Percentiles rank a stretch among this genome's conserved stretches.
These are phyloP conservation scores for Pholiota molesta DNA, from an alignment of 768 basidiomycete species.

Conservation along the genomic window DNA sequence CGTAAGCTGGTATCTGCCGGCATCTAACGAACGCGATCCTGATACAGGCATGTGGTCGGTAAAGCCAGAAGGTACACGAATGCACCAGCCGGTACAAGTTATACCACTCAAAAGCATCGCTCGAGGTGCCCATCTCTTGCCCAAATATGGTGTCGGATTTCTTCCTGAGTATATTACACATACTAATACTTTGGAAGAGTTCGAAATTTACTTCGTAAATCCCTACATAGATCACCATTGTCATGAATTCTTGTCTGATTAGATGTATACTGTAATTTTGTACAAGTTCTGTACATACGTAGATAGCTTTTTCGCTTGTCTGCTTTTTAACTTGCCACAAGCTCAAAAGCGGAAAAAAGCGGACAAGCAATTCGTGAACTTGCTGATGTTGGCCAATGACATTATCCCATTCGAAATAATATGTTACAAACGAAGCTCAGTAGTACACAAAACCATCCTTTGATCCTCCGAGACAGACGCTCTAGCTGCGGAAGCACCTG, in stretches of 20 bases:
- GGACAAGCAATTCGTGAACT: too few relatives aligned
- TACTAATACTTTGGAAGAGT: slow-evolving; percentile 26
- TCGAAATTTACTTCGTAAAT: slow-evolving; percentile 32
- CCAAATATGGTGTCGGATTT: slow-evolving; percentile 24
- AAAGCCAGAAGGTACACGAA: slow-evolving; percentile 17
- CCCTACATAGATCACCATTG: slow-evolving; percentile 35
- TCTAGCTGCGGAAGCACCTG: too few relatives aligned
- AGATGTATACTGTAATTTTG: neutral
- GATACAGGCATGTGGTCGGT: slow-evolving; percentile 38
- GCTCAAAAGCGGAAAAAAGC: too few relatives aligned
- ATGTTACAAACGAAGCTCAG: too few relatives aligned
- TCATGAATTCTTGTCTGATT: slow-evolving; percentile 22
- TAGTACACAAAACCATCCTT: too few relatives aligned
- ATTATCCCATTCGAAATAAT: too few relatives aligned
- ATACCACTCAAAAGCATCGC: slow-evolving; percentile 28
- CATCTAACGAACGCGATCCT: slow-evolving; percentile 19
- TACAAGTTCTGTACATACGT: too few relatives aligned
- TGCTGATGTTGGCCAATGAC: too few relatives aligned
- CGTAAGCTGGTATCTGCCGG: slow-evolving; percentile 29
- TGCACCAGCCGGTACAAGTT: slow-evolving; percentile 20
- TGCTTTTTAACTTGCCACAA: too few relatives aligned
- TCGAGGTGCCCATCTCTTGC: slow-evolving; percentile 31
- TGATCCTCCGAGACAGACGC: too few relatives aligned
- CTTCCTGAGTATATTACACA: slow-evolving; percentile 24
- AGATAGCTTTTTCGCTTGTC: too few relatives aligned